Evolutionary conservation across 2,329 filamentous ascomycete genomes (phyloP), one percentile per base, ranked within the genome.

Genomic region (Ilyonectria sp.): DNA sequence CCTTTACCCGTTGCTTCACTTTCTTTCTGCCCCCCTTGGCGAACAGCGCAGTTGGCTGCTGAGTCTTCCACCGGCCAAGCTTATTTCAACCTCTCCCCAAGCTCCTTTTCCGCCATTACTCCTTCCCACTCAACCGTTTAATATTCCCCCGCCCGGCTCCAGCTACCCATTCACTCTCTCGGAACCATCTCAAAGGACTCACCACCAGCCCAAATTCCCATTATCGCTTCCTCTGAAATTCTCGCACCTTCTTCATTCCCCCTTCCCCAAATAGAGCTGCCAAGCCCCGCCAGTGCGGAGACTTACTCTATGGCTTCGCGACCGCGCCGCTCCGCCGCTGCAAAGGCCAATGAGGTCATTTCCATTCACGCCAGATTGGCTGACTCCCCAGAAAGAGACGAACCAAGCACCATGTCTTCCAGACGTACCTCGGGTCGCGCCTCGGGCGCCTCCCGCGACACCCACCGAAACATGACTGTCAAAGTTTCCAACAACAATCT

Each of bases 401-500:
- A 81, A 63, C 69, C 73, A 63, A 82, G 75, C 76, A 82, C 76
- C 76, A 88, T 88, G 86, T 85, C 86, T 56, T 84, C 86, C 62
- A 84, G 87, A 75, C 83, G 87, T 72, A n/a, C 40, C 15, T 84
- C 85, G 58, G 85, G 85, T 73, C 83, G 86, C 76, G 80, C 78
- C 71, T 82, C 79, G 69, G 82, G 79, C 65, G 80, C 82, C 69
- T 81, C 82, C 52, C 82, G 84, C 75, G 84, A 84, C 69, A 85
- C 82, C 80, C 72, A 84, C 82, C 76, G 78, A 54, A 79, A 74
- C 63, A 71, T 88, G 49, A 87, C 84, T 63, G 85, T 87, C 72
- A 88, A 87, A 76, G 80, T 87, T 49, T 82, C 86, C 8, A 81
- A 85, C 46, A 85, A 80, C 75, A 89, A 84, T 77, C 81, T 85